These are phyloP conservation scores for Endothia cerciana DNA, from an alignment of 2,329 filamentous ascomycete genomes.

Conservation along the genomic window DNA sequence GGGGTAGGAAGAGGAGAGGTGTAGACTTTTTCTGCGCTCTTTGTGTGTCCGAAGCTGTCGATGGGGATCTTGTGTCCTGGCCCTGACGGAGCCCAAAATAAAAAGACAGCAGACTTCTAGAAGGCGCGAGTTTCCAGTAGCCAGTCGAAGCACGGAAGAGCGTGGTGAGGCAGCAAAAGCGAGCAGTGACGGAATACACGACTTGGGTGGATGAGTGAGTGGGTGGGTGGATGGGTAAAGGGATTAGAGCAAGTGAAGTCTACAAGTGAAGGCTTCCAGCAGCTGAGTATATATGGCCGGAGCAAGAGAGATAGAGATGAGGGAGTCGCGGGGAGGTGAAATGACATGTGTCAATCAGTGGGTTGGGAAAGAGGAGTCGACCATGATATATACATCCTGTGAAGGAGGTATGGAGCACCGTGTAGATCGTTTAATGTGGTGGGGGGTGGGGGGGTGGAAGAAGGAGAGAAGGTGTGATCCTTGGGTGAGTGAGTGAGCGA, in stretches of 20 bases:
- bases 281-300: not conserved
- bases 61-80: not conserved
- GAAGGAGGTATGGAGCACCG: not conserved
- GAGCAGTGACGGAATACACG: not conserved
- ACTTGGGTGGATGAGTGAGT: not conserved
- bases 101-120: not conserved
- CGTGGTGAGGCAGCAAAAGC: not conserved
- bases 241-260: not conserved
- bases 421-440: not conserved
- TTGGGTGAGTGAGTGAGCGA: not conserved
- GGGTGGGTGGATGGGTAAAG: not conserved
- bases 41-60: not conserved
- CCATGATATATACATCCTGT: constrained; percentile 1
- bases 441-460: no score
- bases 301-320: not conserved
- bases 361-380: constrained; percentile 1
- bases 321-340: not conserved
- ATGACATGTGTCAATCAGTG: not conserved
- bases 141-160: not conserved
- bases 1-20: not conserved
- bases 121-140: no score
- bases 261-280: not conserved
- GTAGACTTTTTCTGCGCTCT: not conserved
- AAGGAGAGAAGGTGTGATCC: no score
- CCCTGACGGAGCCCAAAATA: not conserved